A percentile compares a stretch with the other conserved stretches of the same genome.
These are phyloP conservation scores for Hypoxylon lenormandii DNA, from an alignment of 495 filamentous ascomycete genomes.

Conservation along the genomic window DNA sequence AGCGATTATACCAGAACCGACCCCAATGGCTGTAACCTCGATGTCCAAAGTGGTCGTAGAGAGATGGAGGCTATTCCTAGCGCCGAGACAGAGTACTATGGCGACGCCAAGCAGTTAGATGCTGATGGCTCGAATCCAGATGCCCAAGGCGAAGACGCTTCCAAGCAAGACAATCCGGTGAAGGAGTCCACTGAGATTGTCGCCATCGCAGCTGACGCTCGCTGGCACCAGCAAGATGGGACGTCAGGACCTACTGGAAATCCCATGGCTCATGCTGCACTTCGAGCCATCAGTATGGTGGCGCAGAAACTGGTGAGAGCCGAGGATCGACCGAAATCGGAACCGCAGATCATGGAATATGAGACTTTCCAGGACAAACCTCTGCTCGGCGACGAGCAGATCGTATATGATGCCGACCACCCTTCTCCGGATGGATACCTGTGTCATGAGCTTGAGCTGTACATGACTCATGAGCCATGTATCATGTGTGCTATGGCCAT, in stretches of 20 bases:
- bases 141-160: constrained; percentile 31
- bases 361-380: constrained; percentile 62
- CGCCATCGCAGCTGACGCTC: constrained; percentile 80
- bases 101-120: constrained; percentile 13
- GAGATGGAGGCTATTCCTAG: background rate
- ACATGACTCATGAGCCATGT: constrained; percentile 93
- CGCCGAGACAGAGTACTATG: background rate
- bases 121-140: constrained; percentile 29
- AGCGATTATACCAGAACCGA: constrained; percentile 42
- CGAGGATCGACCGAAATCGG: constrained; percentile 50
- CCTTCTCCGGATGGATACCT: constrained; percentile 81
- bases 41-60: background rate
- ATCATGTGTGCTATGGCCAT: constrained; percentile 97
- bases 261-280: constrained; percentile 80
- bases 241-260: constrained; percentile 68
- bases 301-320: constrained; percentile 72
- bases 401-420: constrained; percentile 59
- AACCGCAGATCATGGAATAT: constrained; percentile 55
- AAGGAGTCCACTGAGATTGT: constrained; percentile 64
- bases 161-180: constrained; percentile 50
- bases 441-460: constrained; percentile 89
- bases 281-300: constrained; percentile 89
- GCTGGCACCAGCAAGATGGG: constrained; percentile 69
- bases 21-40: constrained; percentile 22
- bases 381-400: constrained; percentile 56